Evolutionary conservation across 176 grass and related monocot genomes (phyloP), one percentile per base, ranked within the genome.

Genomic region (Aegilops tauschii): DNA sequence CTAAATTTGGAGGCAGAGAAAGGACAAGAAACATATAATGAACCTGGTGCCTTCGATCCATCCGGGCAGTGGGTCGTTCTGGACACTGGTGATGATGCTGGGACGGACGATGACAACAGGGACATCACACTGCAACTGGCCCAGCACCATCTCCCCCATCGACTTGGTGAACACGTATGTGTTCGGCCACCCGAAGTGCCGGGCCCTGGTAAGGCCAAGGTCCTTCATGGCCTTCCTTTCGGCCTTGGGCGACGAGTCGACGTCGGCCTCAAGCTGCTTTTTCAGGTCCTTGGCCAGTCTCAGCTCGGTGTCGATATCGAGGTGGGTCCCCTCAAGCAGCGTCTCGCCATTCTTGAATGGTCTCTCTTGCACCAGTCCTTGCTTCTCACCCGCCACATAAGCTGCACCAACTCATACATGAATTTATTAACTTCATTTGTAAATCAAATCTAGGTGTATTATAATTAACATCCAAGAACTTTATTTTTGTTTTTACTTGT

Each of bases 81-180:
- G 83, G 4, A 92, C 71, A 84, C 95, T 97, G 21, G 92, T 92
- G 77, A 97, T 97, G 36, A 97, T 94, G 56, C 92, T 89, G 62
- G 95, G 95, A 1, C 95, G 89, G 10, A 92, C 64, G 39, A 97
- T 94, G 12, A 92, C 88, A 25, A 65, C 80, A 1, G 88, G 80
- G 39, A 89, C 9, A 13, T 85, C 72, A 66, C 80, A 90, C 18
- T 83, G 64, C 11, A 83, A 40, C 36, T 87, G 82, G 17, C 83
- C 81, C 12, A 94, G 86, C 10, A 97, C 0, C 88, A 94, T 91
- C 83, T 97, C 95, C 3, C 86, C 95, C 90, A 97, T 90, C 64
- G 95, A 90, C 82, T 97, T 97, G 79, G 90, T 97, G 86, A 85
- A 91, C n/a, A 97, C 86, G 36, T 97, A 97, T 5, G 95, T 94